Evolutionary conservation across 2,329 filamentous ascomycete genomes (phyloP), one percentile per base, ranked within the genome.

Genomic region (Tolypocladium album): DNA sequence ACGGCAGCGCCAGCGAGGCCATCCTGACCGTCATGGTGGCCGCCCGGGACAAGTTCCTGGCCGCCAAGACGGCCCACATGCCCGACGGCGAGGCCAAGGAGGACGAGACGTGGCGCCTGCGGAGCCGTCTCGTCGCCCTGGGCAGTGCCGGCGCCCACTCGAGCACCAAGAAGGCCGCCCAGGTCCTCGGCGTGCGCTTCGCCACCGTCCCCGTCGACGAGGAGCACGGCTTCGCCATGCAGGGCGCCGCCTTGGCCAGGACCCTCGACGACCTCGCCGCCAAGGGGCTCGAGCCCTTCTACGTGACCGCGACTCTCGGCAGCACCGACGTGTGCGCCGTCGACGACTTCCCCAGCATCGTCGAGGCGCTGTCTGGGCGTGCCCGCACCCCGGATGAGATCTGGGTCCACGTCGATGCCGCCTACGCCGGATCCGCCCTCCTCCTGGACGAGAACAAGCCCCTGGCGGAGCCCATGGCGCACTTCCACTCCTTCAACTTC

Each of bases 321-420:
- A 93, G 90, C 0, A 97, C 93, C 1, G 87, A 89, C 62, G 92
- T 92, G 0, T 97, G 92, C 71, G 90, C 91, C 7, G 81, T 93
- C 31, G 93, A 97, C 74, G 87, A 92, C 68, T 89, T 96, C 67
- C 79, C 75, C 1, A 85, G 85, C 63, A 87, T 96, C 67, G 84
- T 82, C 34, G 70, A 73, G 58, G 73, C 75, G 6, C 72, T 85
- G 34, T 70, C 68, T n/a, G 62, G 63, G 36, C 65, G 60, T 5
- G 65, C 67, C 8, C 68, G 67, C 55, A 64, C 65, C 0, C 65
- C 69, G 12, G 77, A 79, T 58, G 79, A 84, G 64, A 77, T 97
- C 58, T 97, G 93, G 92, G 88, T 96, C 24, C 93, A 97, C 74
- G 84, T 97, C 59, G 93, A 97, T 74, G 93, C 90, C 13, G 93